Conservation (phyloP, 306 rosid genomes). For the Carpinus fangiana region DNA sequence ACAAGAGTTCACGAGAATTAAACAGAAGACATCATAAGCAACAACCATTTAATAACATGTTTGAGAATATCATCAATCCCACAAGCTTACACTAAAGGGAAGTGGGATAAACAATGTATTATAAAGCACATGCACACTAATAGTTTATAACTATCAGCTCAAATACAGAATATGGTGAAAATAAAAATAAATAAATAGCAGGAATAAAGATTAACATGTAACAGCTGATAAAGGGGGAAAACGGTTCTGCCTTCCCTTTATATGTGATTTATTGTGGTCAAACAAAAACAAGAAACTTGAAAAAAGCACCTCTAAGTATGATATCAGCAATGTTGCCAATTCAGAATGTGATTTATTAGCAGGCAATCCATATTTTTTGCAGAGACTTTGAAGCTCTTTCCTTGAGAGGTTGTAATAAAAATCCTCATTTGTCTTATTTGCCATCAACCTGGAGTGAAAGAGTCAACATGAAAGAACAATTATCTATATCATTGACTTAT, state of each 20-base stretch:
- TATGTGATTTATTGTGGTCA: background rate
- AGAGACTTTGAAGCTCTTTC: constrained; percentile 40
- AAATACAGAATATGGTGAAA: background rate
- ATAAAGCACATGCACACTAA: background rate
- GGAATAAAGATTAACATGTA: background rate
- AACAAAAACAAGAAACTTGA: background rate
- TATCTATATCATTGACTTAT: background rate
- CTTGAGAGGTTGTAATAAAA: constrained; percentile 31
- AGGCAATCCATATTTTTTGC: constrained; percentile 40
- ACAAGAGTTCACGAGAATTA: background rate
- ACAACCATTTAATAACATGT: background rate
- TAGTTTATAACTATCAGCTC: background rate
- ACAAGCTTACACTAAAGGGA: background rate
- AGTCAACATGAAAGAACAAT: constrained; percentile 25
- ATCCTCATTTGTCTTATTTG: constrained; percentile 26
- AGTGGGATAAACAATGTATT: background rate
- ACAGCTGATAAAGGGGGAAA: background rate
- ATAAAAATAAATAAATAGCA: background rate
- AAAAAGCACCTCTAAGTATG: constrained; percentile 29
- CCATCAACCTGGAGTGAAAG: constrained; percentile 38
- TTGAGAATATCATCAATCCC: background rate
- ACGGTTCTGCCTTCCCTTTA: constrained; percentile 1
- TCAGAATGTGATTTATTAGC: constrained; percentile 37
- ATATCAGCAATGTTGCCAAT: constrained; percentile 30
- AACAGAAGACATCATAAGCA: background rate